These are phyloP conservation scores for Dactylellina haptotyla DNA, from an alignment of 2,329 filamentous ascomycete species.

Conservation along the genomic window DNA sequence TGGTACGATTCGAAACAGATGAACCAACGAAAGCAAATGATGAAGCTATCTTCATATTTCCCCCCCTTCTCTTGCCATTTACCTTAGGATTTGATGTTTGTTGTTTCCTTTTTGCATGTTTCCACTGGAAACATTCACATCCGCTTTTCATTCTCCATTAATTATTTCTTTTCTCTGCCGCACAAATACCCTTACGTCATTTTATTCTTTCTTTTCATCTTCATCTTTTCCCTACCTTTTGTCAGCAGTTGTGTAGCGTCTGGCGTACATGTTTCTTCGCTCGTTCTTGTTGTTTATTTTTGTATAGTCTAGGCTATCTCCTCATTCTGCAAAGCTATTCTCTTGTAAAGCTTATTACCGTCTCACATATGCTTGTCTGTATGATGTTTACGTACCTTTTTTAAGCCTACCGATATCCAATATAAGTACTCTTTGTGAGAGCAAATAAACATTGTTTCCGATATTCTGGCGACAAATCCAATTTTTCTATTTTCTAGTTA, in stretches of 20 bases:
- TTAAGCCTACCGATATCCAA: no score
- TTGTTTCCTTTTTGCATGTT: neutral
- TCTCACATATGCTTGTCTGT: no score
- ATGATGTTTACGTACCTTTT: no score
- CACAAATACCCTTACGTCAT: conserved; percentile 12
- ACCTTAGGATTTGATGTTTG: no score
- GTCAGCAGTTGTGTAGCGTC: conserved; percentile 28
- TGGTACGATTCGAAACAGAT: conserved; percentile 23
- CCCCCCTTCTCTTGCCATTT: neutral
- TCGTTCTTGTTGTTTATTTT: neutral
- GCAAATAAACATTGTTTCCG: no score
- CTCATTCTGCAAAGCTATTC: neutral
- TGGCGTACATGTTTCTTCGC: conserved; percentile 21
- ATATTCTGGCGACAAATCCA: no score
- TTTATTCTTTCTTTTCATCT: neutral
- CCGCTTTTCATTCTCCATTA: neutral
- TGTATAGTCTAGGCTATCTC: neutral
- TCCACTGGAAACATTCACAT: neutral
- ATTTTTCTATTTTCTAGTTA: no score
- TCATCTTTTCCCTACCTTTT: neutral
- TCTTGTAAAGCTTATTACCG: no score
- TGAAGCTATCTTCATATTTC: neutral
- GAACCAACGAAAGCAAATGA: neutral
- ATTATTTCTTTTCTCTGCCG: conserved; percentile 9
- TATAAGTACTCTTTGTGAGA: no score